phyloP scores from a whole-genome alignment of 2,329 filamentous ascomycete genomes.

The Beauveria brongniartii region DNA sequence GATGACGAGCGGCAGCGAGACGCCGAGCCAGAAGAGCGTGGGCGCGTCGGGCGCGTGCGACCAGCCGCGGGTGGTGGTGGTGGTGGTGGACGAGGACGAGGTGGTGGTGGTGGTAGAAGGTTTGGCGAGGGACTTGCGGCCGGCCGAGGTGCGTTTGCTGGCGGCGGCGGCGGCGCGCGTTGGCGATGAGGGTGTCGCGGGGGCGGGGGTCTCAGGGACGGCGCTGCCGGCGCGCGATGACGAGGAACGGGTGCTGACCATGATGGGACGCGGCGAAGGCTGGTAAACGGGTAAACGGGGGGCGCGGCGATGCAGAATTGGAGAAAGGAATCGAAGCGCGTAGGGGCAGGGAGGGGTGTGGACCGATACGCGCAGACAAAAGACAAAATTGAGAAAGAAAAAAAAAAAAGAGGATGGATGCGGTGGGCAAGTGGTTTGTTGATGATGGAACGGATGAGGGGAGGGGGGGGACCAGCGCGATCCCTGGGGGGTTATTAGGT shows the following conservation, averaged over 20 bases:
- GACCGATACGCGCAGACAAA: too few species aligned
- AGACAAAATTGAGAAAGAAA: too few species aligned
- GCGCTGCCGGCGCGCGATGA: constrained; percentile 25
- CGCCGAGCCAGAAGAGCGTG: constrained; percentile 59
- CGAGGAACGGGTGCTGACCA: constrained; percentile 31
- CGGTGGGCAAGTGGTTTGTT: too few species aligned
- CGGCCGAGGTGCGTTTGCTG: constrained; percentile 31
- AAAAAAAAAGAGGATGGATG: too few species aligned
- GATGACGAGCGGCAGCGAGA: constrained; percentile 68
- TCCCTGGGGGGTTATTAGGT: too few species aligned
- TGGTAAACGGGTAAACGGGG: too few species aligned
- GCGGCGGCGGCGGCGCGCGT: constrained; percentile 3
- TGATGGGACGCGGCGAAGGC: constrained; percentile 12
- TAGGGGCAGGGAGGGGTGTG: too few species aligned
- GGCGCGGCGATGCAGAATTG: not conserved
- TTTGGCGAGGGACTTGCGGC: constrained; percentile 5
- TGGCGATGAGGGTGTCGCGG: constrained; percentile 13
- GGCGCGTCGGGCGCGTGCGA: constrained; percentile 36
- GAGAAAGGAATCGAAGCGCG: too few species aligned
- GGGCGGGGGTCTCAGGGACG: constrained; percentile 17
- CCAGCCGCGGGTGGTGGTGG: constrained; percentile 21
- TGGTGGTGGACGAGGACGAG: not conserved
- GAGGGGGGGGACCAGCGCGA: too few species aligned
- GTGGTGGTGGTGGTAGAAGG: not conserved
- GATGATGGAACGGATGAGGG: too few species aligned